Evolutionary conservation across 2,329 filamentous ascomycete genomes (phyloP).

Genomic region (Diaporthe vexans): DNA sequence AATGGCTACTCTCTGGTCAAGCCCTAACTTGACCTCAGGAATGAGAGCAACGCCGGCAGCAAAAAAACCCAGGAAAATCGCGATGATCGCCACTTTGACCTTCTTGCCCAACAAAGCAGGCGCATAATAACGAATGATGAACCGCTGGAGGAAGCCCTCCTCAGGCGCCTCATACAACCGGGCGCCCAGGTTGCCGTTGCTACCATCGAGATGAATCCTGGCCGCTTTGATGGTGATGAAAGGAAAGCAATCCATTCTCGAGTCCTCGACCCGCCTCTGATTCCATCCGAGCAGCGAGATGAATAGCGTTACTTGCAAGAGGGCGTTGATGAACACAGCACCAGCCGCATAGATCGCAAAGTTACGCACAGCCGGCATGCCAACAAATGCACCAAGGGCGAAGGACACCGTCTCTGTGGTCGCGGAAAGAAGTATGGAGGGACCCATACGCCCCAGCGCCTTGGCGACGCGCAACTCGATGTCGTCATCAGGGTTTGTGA

Average conservation of each 20-base stretch:
- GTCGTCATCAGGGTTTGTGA: conserved; percentile 89
- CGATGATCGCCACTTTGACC: conserved; percentile 81
- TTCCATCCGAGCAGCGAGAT: conserved; percentile 92
- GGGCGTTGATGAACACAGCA: conserved; percentile 95
- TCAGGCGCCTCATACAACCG: conserved; percentile 82
- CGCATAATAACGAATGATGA: conserved; percentile 92
- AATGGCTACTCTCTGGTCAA: conserved; percentile 95
- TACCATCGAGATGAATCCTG: conserved; percentile 73
- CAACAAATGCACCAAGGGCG: conserved; percentile 90
- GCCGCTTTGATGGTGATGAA: conserved; percentile 86
- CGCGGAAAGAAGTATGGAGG: conserved; percentile 96
- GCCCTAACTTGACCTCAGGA: conserved; percentile 85
- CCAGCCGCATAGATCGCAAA: conserved; percentile 97
- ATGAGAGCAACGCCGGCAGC: conserved; percentile 87
- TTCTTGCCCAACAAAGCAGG: conserved; percentile 84
- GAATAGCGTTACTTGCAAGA: conserved; percentile 98
- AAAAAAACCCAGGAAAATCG: conserved; percentile 89
- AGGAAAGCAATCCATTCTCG: conserved; percentile 91
- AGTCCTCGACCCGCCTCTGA: conserved; percentile 89
- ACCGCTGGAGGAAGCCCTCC: conserved; percentile 85
- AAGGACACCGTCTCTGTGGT: conserved; percentile 95
- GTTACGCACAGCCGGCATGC: conserved; percentile 98
- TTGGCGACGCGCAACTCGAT: conserved; percentile 89
- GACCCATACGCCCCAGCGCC: conserved; percentile 95
- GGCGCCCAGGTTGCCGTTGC: conserved; percentile 70